Evolutionary conservation across 2,329 filamentous ascomycete species (phyloP).

Genomic region (Aspergillus ruber): DNA sequence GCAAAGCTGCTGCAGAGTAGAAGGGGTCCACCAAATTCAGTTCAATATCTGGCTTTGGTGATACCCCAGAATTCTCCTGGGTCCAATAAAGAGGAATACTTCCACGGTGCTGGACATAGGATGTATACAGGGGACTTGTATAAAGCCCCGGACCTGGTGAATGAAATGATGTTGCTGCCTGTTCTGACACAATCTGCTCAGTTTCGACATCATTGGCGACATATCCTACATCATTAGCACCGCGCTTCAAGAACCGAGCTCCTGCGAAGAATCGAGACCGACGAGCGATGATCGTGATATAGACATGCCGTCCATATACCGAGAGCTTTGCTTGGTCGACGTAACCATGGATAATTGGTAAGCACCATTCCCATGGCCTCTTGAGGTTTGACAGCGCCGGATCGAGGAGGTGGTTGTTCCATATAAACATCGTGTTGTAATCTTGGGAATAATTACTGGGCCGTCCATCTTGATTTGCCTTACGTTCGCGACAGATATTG

Average conservation of each 20-base stretch:
- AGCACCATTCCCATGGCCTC: conserved; percentile 89
- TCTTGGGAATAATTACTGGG: conserved; percentile 64
- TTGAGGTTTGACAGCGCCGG: conserved; percentile 65
- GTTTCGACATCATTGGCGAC: conserved; percentile 99
- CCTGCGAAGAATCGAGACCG: conserved; percentile 91
- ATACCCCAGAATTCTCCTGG: conserved; percentile 89
- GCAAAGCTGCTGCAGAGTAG: conserved; percentile 83
- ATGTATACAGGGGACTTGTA: conserved; percentile 86
- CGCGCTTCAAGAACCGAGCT: conserved; percentile 87
- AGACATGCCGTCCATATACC: conserved; percentile 81
- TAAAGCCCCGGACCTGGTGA: conserved; percentile 79
- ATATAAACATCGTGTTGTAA: conserved; percentile 94
- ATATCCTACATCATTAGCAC: conserved; percentile 88
- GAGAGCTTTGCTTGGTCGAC: conserved; percentile 82
- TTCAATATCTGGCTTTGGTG: conserved; percentile 93
- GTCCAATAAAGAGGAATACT: conserved; percentile 98
- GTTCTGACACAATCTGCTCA: conserved; percentile 95
- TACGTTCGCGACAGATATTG: conserved; percentile 78
- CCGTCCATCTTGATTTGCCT: conserved; percentile 59
- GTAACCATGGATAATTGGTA: conserved; percentile 92
- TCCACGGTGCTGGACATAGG: conserved; percentile 91
- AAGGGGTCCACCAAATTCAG: conserved; percentile 94
- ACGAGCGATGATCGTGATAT: conserved; percentile 88
- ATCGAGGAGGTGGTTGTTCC: conserved; percentile 84
- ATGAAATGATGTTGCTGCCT: conserved; percentile 91